A percentile compares a stretch with the other conserved stretches of the same genome.
Evolutionary conservation across 805 yeast genomes (phyloP).

Genomic region (Nakazawaea populi): DNA sequence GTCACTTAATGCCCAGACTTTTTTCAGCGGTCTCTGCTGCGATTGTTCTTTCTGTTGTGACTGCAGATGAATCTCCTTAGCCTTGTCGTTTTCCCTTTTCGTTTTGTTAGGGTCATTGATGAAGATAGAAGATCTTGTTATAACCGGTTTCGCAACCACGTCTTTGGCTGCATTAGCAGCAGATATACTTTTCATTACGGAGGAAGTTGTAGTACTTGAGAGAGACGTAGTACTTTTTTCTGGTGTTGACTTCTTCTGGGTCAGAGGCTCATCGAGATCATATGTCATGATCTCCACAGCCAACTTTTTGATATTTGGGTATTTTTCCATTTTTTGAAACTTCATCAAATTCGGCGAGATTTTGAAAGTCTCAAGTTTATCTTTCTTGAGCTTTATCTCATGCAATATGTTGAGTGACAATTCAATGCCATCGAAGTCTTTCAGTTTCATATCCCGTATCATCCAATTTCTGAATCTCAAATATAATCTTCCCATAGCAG

Average conservation of each 20-base stretch:
- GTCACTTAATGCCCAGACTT: slow-evolving; percentile 3
- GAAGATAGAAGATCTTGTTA: slow-evolving; percentile 2
- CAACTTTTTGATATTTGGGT: background rate
- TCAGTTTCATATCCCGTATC: slow-evolving; percentile 9
- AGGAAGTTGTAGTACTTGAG: background rate
- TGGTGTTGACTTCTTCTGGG: slow-evolving; percentile 5
- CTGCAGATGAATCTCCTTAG: background rate
- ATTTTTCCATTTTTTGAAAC: slow-evolving; percentile 1
- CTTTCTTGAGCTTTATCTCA: background rate
- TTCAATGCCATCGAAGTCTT: slow-evolving; percentile 5
- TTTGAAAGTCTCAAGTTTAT: slow-evolving; percentile 1
- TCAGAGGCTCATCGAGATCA: slow-evolving; percentile 13
- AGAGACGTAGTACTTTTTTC: background rate
- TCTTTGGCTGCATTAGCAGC: background rate
- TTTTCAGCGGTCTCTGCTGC: background rate
- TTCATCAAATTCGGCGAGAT: slow-evolving; percentile 3
- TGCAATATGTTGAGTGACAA: background rate
- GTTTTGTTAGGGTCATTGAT: slow-evolving; percentile 5
- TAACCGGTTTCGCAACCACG: background rate
- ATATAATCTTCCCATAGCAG: slow-evolving; percentile 5
- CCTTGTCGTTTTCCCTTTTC: background rate
- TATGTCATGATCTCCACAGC: background rate
- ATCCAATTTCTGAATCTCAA: slow-evolving; percentile 13
- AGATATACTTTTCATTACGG: slow-evolving; percentile 2
- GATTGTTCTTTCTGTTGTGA: background rate